Evolutionary conservation across 2,329 filamentous ascomycete species (phyloP).

Genomic region (Akanthomyces muscarius): DNA sequence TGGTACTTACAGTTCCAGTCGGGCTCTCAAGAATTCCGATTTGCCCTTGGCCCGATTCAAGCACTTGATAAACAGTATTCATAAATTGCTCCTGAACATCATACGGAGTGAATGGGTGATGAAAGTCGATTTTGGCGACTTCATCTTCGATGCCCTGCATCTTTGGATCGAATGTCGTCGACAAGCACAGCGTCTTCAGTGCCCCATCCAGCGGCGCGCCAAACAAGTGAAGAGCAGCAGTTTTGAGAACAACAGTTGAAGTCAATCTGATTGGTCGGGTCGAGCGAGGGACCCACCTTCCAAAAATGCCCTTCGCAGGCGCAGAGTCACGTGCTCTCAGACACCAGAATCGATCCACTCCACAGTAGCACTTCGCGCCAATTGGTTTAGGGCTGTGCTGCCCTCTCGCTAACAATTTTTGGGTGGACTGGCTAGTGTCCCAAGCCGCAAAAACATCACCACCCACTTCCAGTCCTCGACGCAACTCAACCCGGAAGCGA

Average conservation of each 20-base stretch:
- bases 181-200: not conserved
- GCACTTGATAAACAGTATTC: constrained; percentile 72
- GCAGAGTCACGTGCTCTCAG: constrained; percentile 30
- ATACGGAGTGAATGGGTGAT: constrained; percentile 86
- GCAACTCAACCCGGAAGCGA: constrained; percentile 39
- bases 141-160: constrained; percentile 21
- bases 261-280: not conserved
- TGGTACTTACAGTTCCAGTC: constrained; percentile 63
- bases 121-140: constrained; percentile 56
- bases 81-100: constrained; percentile 86
- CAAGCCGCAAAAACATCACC: constrained; percentile 38
- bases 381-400: constrained; percentile 38
- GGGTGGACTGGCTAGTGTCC: constrained; percentile 27
- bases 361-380: constrained; percentile 15
- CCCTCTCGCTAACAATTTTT: constrained; percentile 40
- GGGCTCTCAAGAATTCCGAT: constrained; percentile 89
- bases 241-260: not conserved
- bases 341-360: not conserved
- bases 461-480: constrained; percentile 31
- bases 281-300: not conserved
- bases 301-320: not conserved
- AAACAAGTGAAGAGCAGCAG: not conserved
- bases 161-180: constrained; percentile 22
- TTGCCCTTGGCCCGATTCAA: constrained; percentile 66
- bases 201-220: constrained; percentile 5